Base-by-base conservation (phyloP, 306 rosid species). In the Trichosanthes truncata region DNA sequence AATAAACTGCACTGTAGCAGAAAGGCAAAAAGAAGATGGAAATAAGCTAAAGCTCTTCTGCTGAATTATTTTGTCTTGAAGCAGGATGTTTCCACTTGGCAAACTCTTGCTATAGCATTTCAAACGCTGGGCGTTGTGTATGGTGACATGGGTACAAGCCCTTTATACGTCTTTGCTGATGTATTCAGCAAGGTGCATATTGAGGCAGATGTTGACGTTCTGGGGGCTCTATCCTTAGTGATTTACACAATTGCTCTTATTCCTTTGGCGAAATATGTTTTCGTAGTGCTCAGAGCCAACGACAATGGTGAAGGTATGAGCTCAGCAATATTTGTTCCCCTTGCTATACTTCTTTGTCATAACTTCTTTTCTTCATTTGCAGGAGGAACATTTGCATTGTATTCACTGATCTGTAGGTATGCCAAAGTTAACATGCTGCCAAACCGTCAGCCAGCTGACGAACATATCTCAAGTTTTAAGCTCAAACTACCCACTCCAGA, bases 341-440 rank as follows among this genome's bases (percentile, higher is more conserved):
- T 79, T 52, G 18, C 14, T 60, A 81, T 84, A 65, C 33, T 74
- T 82, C 57, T 43, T 6, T 77, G 71, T 56, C 56, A 20, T 48
- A 61, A 45, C 36, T 53, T 82, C 68, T 36, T 66, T 82, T 74
- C 81, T 81, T 75, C 79, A 77, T 84, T 77, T 85, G 86, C 84
- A 95, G 98, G 98, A 84, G 99, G 99, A 84, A 95, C 99, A 9
- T 92, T 95, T 87, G 99, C 99, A 0, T 88, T 95, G 84, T 95
- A 92, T 86, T 95, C 99, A 1, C 91, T 95, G 83, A 93, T 95
- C 87, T 91, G 97, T 86, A 90, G 99, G 83, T 93, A 95, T 85
- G 97, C 97, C 71, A 89, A 93, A 81, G 97, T 93, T 74, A 88
- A 83, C 80, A 74, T 83, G 91, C 91, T 93, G 71, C 99, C 97